These are phyloP conservation scores for Hawksworthiomyces lignivorus DNA, from an alignment of 2,329 filamentous ascomycete species.

Conservation along the genomic window DNA sequence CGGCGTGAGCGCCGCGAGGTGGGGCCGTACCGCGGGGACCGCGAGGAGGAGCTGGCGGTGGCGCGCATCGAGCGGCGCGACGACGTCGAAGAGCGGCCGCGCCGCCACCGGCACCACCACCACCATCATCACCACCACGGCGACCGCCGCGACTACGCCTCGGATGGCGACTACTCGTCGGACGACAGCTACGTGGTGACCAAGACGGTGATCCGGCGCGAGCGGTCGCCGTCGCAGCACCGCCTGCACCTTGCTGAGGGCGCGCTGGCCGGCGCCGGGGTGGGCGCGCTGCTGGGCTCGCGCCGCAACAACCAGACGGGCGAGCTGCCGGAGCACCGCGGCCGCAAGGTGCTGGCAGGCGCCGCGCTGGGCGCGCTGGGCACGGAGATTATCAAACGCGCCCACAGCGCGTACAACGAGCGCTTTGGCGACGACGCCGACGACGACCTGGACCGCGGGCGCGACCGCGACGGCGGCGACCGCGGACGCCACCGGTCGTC, in stretches of 20 bases:
- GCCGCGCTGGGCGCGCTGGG: conserved; percentile 56
- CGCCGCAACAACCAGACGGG: conserved; percentile 44
- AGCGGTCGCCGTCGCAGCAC: conserved; percentile 42
- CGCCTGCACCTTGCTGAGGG: conserved; percentile 56
- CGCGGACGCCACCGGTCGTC: conserved; percentile 29
- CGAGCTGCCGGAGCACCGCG: conserved; percentile 42
- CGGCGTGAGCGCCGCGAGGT: conserved; percentile 38
- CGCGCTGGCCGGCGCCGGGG: conserved; percentile 55
- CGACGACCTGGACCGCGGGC: conserved; percentile 17
- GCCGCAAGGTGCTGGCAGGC: conserved; percentile 52
- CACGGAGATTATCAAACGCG: conserved; percentile 52
- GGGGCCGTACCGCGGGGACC: conserved; percentile 30
- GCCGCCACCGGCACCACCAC: conserved; percentile 9
- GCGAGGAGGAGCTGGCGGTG: conserved; percentile 27
- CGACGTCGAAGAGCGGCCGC: conserved; percentile 24
- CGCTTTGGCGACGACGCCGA: conserved; percentile 34
- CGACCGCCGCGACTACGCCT: conserved; percentile 27
- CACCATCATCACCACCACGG: conserved; percentile 30
- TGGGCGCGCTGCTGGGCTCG: conserved; percentile 51
- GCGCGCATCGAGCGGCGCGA: conserved; percentile 26
- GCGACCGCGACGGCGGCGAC: conserved; percentile 22
- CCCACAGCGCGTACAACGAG: conserved; percentile 54
- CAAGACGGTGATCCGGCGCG: conserved; percentile 41
- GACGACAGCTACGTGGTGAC: conserved; percentile 35
- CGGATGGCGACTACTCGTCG: conserved; percentile 29